These are phyloP conservation scores for Pichia sp. DNA, from an alignment of 1,139 yeast species.

Conservation along the genomic window DNA sequence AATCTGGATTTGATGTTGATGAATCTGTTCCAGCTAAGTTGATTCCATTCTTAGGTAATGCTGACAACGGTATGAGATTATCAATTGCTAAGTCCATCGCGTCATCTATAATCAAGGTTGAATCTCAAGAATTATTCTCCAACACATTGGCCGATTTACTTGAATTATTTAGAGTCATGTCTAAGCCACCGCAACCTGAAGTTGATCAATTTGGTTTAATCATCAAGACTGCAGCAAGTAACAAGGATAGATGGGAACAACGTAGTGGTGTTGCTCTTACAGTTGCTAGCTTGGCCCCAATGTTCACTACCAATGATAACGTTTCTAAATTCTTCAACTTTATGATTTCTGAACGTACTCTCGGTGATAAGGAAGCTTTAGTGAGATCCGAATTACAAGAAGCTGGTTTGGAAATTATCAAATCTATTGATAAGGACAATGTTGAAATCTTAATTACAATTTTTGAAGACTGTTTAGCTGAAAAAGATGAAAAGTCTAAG, in stretches of 20 bases:
- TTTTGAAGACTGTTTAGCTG: conserved; percentile 61
- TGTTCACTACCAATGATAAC: conserved; percentile 37
- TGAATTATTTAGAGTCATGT: conserved; percentile 54
- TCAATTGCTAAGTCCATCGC: conserved; percentile 67
- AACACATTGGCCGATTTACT: conserved; percentile 45
- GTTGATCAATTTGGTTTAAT: conserved; percentile 79
- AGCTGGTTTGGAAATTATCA: conserved; percentile 78
- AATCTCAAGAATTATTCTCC: conserved; percentile 33
- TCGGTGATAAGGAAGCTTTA: conserved; percentile 69
- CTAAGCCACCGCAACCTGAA: conserved; percentile 75
- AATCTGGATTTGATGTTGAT: conserved; percentile 55
- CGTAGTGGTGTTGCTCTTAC: conserved; percentile 81
- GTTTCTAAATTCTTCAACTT: conserved; percentile 50
- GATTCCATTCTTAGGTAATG: conserved; percentile 47
- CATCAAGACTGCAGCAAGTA: conserved; percentile 57
- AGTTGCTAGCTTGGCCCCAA: conserved; percentile 55
- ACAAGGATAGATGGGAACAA: conserved; percentile 78
- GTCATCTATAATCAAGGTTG: conserved; percentile 39
- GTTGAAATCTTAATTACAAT: conserved; percentile 75
- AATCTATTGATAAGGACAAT: conserved; percentile 57
- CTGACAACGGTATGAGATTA: conserved; percentile 63
- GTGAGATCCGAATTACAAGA: conserved; percentile 85
- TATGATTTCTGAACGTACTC: conserved; percentile 58
- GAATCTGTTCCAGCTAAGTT: conserved; percentile 46
- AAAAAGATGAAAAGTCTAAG: conserved; percentile 44